Evolutionary conservation across 2,329 filamentous ascomycete species (phyloP).

Genomic region (Paecilomyces niveus): DNA sequence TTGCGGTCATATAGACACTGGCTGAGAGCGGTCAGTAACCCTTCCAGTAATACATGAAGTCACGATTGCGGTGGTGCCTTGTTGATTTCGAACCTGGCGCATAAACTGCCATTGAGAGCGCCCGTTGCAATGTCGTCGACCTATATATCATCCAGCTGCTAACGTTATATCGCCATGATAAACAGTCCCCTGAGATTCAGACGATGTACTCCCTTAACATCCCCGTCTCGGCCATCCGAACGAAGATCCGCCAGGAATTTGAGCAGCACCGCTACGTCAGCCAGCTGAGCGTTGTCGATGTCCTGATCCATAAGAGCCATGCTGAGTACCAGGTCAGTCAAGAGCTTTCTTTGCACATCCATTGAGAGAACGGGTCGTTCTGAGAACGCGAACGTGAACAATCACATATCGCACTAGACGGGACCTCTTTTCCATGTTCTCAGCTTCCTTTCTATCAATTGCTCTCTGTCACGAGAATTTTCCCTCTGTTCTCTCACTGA

Average conservation of each 20-base stretch:
- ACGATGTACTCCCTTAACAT: slow-evolving; percentile 92
- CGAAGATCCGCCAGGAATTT: slow-evolving; percentile 93
- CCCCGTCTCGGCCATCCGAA: slow-evolving; percentile 79
- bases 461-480: too few species aligned
- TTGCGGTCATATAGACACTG: slow-evolving; percentile 88
- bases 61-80: not conserved
- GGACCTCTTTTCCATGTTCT: not conserved
- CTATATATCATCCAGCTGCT: slow-evolving; percentile 7
- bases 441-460: not conserved
- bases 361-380: not conserved
- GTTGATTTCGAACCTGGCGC: not conserved
- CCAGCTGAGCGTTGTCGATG: slow-evolving; percentile 80
- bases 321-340: slow-evolving; percentile 78
- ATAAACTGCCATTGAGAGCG: not conserved
- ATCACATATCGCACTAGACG: not conserved
- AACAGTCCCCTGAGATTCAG: slow-evolving; percentile 89
- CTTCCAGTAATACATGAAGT: slow-evolving; percentile 2
- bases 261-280: slow-evolving; percentile 91
- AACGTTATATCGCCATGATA: not conserved
- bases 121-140: not conserved
- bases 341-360: not conserved
- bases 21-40: slow-evolving; percentile 78
- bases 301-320: slow-evolving; percentile 83
- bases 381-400: not conserved
- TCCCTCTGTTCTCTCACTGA: not conserved